phyloP scores from a whole-genome alignment of 2,329 filamentous ascomycete genomes.

The Fusarium nelsonii region DNA sequence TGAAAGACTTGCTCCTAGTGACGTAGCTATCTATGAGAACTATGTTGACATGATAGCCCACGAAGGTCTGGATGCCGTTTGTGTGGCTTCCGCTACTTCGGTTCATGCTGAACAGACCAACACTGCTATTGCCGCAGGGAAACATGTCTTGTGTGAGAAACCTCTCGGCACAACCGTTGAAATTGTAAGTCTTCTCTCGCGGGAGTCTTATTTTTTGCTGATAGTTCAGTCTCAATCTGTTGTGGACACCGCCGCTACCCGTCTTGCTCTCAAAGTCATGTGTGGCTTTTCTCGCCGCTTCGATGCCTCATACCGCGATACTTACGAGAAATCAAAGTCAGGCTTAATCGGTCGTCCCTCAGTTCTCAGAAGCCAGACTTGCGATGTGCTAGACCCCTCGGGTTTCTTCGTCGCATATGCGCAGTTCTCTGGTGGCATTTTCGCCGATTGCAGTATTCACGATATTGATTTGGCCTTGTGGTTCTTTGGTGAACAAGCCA shows the following conservation, averaged over 20 bases:
- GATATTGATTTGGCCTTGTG: constrained; percentile 63
- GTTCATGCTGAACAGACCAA: constrained; percentile 70
- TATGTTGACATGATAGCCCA: constrained; percentile 62
- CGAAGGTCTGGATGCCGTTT: constrained; percentile 56
- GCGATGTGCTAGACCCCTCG: constrained; percentile 73
- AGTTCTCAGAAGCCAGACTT: constrained; percentile 74
- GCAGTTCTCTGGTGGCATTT: constrained; percentile 74
- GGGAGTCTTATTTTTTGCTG: not conserved
- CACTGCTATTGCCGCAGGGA: constrained; percentile 64
- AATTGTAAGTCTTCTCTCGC: constrained; percentile 23
- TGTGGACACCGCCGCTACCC: constrained; percentile 41
- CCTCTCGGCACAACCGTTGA: constrained; percentile 65
- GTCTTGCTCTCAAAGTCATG: constrained; percentile 71
- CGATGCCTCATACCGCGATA: constrained; percentile 73
- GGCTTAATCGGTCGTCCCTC: constrained; percentile 71
- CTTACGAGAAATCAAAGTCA: constrained; percentile 62
- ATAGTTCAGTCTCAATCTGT: constrained; percentile 18
- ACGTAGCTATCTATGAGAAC: constrained; percentile 59
- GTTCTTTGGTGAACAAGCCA: constrained; percentile 49
- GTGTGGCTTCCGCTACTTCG: constrained; percentile 59
- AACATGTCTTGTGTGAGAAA: constrained; percentile 72
- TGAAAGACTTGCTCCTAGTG: constrained; percentile 57
- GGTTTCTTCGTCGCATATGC: constrained; percentile 78
- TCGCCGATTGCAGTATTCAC: constrained; percentile 77
- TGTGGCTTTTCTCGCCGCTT: constrained; percentile 61